Base-by-base conservation (phyloP, 257 asterid genomes). In the Przewalskia tangutica region DNA sequence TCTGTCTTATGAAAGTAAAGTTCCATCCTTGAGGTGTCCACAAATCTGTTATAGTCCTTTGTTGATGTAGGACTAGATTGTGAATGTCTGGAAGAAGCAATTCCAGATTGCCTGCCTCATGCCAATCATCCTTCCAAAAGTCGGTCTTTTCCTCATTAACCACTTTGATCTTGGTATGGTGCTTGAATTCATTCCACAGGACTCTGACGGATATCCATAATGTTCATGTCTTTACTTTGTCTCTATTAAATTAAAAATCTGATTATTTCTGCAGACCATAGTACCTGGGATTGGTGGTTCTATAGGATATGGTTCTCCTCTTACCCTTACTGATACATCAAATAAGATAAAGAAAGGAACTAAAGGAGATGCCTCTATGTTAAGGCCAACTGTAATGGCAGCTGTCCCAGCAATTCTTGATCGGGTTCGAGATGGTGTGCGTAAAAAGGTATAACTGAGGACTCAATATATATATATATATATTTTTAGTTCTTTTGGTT, bases 401-500 rank as follows among this genome's bases (percentile, higher is more conserved):
- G 94, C 98, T 82, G 99, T 96, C 82, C 98, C 98, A 36, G 98
- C 98, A 80, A 96, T 96, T 80, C 98, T 96, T 80, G 99, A 94
- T 85, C 98, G 98, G 65, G 97, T 96, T 86, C 94, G 98, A 84
- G 98, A 92, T 79, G 98, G 98, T 73, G 99, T 96, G 77, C 97
- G 94, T 78, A 94, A 94, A 91, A 95, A 95, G 97, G 99, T 95
- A 46, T 73, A 79, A 13, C 63, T 20, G 64, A 59, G 71, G 48
- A 56, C 38, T 34, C 50, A 60, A 53, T 34, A 36, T 12, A 81
- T 48, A 53, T 34, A 36, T 12, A 81, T 48, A 70, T 10, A 6
- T 14, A 53, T 75, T 77, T 67, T 60, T 82, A 53, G 55, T 77
- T 20, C 78, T 79, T 46, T 65, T 81, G 53, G 65, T 79, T 63